Evolutionary conservation across 108 stramenopile species (phyloP), one percentile per base, ranked within the genome.

Genomic region (Mediolabrus comicus): DNA sequence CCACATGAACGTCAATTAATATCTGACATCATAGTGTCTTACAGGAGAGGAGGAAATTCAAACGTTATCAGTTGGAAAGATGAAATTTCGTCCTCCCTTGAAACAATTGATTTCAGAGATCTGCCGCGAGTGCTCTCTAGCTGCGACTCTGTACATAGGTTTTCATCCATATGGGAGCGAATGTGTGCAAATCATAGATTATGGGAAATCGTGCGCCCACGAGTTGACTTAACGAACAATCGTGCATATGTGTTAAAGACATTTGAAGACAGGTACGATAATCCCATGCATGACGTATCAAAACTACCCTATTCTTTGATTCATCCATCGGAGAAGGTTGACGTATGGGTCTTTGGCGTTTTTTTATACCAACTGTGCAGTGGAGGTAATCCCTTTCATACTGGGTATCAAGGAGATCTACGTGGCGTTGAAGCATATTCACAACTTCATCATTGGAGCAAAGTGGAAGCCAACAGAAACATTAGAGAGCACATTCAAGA

Each of bases 311-410:
- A 86, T 66, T 62, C 75, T 59, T 64, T 91, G 16, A 62, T 88
- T 3, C 51, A 63, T 41, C 69, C 84, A 5, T 67, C 78, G 26
- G 77, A 72, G 57, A 74, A 65, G 34, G 62, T 74, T n/a, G 90
- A 91, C 69, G 57, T 88, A 8, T 91, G 90, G 90, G 65, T 75
- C 14, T 86, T 86, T 63, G 90, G 90, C 12, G 59, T 84, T 13
- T 51, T 91, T n/a, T 55, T 91, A 10, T 91, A 74, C 62, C 49
- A 69, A 39, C 65, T 91, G 0, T 85, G 84, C 52, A 81, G 77
- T 55, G 84, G 74, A 7, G 90, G 87, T 0, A 80, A 85, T 59
- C 81, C 77, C 9, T 84, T 91, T 36, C 75, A 71, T 35, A 43
- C 39, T 29, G 69, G 63, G 12, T 56, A 71, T 28, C 53, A 52